These are phyloP conservation scores for Bertia moriformis DNA, from an alignment of 2,329 filamentous ascomycete genomes.

Conservation along the genomic window DNA sequence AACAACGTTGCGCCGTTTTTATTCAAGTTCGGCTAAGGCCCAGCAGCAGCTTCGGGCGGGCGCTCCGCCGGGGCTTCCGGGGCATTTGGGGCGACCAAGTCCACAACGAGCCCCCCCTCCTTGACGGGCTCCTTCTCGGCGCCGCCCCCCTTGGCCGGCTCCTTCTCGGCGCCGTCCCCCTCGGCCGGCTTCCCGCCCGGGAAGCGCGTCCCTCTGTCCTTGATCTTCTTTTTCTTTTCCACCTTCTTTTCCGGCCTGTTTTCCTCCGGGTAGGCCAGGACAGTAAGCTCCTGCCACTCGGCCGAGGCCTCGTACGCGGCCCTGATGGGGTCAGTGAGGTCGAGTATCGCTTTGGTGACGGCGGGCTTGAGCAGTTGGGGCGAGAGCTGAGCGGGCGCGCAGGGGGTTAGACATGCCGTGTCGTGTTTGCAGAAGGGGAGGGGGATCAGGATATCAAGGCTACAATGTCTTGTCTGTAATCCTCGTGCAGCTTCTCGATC, in stretches of 20 bases:
- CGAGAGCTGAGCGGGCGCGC: constrained; percentile 37
- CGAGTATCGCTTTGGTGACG: constrained; percentile 57
- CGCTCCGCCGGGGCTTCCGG: no score
- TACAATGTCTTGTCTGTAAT: not conserved
- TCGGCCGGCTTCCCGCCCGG: constrained; percentile 24
- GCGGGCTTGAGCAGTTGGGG: constrained; percentile 83
- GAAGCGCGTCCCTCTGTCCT: constrained; percentile 58
- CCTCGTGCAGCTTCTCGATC: not conserved
- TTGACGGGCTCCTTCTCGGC: no score
- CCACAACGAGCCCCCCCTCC: no score
- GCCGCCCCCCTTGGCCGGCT: no score
- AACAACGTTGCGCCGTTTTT: no score
- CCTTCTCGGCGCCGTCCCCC: no score
- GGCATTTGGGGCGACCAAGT: no score
- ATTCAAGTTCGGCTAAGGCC: no score
- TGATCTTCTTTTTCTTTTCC: constrained; percentile 63
- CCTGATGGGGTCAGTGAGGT: constrained; percentile 66
- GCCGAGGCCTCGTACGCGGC: constrained; percentile 52
- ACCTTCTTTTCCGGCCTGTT: constrained; percentile 59
- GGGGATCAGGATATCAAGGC: no score
- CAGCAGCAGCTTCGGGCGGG: no score
- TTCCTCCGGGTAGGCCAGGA: constrained; percentile 74
- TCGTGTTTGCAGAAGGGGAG: constrained; percentile 5
- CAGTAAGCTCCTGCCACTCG: constrained; percentile 68
- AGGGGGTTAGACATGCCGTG: constrained; percentile 4